Base-by-base conservation (phyloP, 495 filamentous ascomycete genomes). In the Aspergillus conjunctus region DNA sequence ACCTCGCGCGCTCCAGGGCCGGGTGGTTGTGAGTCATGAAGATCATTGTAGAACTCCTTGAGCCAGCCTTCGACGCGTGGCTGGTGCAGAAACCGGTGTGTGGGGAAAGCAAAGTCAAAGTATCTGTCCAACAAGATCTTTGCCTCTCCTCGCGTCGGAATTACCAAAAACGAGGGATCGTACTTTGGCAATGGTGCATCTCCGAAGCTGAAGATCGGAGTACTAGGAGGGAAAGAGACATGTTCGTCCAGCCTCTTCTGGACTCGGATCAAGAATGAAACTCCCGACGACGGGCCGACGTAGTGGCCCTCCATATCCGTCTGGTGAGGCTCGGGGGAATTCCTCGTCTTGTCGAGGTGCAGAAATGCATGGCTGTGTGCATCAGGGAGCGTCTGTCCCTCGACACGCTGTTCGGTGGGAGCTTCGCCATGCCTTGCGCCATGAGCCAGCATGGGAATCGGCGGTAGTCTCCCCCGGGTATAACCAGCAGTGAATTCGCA, bases 261-360 rank as follows among this genome's bases (percentile, higher is more conserved):
- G 4, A 67, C 69, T 12, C 73, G 66, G 37, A 70, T 64, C 17
- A 76, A 58, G 59, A 74, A 74, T 0, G 73, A 71, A 7, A 74
- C 66, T 0, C 71, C 70, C 0, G 73, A 76, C 0, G 73, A 67
- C 4, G 73, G 71, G 4, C 71, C 73, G 22, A 74, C 65, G 55
- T 72, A 74, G 21, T 76, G 72, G 4, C 73, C 73, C 54, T 74
- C 70, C 45, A 71, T 60, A 41, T 76, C 71, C 1, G 67, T 73
- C 33, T 68, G 62, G 46, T 70, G 62, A 12, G 69, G 59, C 58
- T 74, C 73, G 1, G 68, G 70, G 9, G 70, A 73, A 15, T 54
- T 63, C 17, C 68, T 33, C 18, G 34, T 46, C 54, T 45, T 33
- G 43, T 54, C 57, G 4, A 17, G 15, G 15, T 17, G 45, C 15